These are phyloP conservation scores for Hirschioporus abietinus DNA, from an alignment of 768 basidiomycete genomes.

Conservation along the genomic window DNA sequence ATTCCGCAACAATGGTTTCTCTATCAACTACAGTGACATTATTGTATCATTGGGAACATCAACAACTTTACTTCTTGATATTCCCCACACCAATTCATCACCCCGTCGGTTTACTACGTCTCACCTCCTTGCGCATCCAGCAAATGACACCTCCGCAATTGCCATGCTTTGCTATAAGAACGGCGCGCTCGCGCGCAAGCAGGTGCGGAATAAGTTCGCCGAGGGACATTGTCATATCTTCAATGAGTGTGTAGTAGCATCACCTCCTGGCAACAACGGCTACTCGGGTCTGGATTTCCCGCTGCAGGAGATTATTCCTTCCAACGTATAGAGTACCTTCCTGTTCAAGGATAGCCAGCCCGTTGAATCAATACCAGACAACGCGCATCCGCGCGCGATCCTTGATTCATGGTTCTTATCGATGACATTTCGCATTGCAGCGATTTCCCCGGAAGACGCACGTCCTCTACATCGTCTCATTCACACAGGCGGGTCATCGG, in stretches of 20 bases:
- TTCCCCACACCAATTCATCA: conserved; percentile 50
- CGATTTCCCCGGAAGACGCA: conserved; percentile 56
- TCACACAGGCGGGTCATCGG: conserved; percentile 77
- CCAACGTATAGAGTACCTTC: conserved; percentile 63
- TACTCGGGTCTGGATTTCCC: conserved; percentile 75
- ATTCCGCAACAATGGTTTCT: conserved; percentile 77
- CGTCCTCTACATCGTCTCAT: conserved; percentile 60
- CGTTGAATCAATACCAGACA: conserved; percentile 23
- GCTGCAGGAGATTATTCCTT: conserved; percentile 83
- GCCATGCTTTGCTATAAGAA: conserved; percentile 94
- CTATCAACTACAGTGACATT: conserved; percentile 74
- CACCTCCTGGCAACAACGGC: conserved; percentile 53
- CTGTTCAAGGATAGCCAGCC: conserved; percentile 36
- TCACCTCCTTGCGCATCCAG: conserved; percentile 70
- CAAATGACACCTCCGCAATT: conserved; percentile 50
- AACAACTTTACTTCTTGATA: no score
- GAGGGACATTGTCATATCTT: conserved; percentile 60
- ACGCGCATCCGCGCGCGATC: no score
- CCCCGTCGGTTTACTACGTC: conserved; percentile 71
- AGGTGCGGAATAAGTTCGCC: no score
- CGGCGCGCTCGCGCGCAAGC: conserved; percentile 74
- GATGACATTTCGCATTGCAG: no score
- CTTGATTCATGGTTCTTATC: no score
- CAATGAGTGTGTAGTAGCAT: conserved; percentile 55
- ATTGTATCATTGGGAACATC: conserved; percentile 85